phyloP scores from a whole-genome alignment of 1,284 basidiomycete species.

The Sutorius eximius region DNA sequence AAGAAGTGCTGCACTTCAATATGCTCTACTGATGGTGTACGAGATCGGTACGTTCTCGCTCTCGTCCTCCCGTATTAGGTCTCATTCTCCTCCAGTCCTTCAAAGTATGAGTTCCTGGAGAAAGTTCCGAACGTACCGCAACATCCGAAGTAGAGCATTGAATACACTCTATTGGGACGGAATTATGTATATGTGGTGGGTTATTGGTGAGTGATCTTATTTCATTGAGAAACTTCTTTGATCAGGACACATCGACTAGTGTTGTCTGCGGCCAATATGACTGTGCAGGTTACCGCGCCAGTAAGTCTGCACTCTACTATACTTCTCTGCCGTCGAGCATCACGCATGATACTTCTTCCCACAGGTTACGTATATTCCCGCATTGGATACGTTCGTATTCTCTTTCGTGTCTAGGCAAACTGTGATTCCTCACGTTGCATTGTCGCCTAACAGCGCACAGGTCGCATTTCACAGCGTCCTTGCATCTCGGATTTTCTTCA shows the following conservation, averaged over 20 bases:
- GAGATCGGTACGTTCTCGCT: constrained; percentile 27
- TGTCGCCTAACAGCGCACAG: constrained; percentile 24
- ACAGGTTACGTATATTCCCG: constrained; percentile 22
- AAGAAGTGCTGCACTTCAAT: constrained; percentile 18
- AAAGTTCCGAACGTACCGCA: constrained; percentile 27
- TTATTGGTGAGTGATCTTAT: constrained; percentile 21
- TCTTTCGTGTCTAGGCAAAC: background rate
- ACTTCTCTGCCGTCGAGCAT: too few relatives aligned
- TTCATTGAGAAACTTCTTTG: background rate
- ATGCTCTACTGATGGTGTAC: constrained; percentile 22
- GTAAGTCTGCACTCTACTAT: constrained; percentile 11
- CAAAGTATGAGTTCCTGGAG: constrained; percentile 29
- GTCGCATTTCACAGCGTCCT: constrained; percentile 31
- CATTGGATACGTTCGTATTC: constrained; percentile 30
- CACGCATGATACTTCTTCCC: background rate
- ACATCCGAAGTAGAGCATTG: constrained; percentile 17
- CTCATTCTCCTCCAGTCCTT: constrained; percentile 20
- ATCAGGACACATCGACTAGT: constrained; percentile 12
- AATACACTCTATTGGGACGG: constrained; percentile 31
- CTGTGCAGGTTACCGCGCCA: constrained; percentile 20
- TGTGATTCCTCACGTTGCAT: constrained; percentile 8
- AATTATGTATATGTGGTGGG: constrained; percentile 29
- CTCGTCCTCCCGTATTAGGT: background rate
- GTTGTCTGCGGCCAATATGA: constrained; percentile 21
- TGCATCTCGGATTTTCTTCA: constrained; percentile 33